phyloP scores from a whole-genome alignment of 164 flowering plant species.

The Umbilicus rupestris region DNA sequence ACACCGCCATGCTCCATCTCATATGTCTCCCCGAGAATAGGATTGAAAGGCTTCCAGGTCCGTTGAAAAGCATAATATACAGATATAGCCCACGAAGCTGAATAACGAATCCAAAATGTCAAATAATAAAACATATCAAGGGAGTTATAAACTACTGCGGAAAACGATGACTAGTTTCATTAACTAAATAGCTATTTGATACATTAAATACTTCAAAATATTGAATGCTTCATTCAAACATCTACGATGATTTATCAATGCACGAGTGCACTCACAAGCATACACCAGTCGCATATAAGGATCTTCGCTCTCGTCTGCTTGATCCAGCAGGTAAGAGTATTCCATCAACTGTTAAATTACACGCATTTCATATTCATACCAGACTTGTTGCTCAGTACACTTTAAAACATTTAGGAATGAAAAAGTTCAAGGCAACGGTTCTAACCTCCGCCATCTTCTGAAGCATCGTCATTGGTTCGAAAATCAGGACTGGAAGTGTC shows the following conservation, averaged over 20 bases:
- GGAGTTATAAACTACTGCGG: not conserved
- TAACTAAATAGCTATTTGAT: not conserved
- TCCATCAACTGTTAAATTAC: slow-evolving; percentile 5
- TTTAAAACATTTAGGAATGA: not conserved
- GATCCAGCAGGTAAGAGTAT: slow-evolving; percentile 7
- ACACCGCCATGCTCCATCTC: slow-evolving; percentile 9
- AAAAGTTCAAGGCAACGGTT: not conserved
- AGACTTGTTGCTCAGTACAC: not conserved
- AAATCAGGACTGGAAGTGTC: slow-evolving; percentile 9
- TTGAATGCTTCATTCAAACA: too few relatives aligned
- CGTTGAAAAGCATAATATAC: slow-evolving; percentile 6
- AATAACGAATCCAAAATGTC: not conserved
- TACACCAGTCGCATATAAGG: slow-evolving; percentile 8
- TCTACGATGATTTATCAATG: too few relatives aligned
- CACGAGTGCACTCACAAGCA: slow-evolving; percentile 4
- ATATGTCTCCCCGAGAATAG: slow-evolving; percentile 8
- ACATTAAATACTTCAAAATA: not conserved
- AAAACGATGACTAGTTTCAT: not conserved
- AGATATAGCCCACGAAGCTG: slow-evolving; percentile 8
- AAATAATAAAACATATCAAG: not conserved
- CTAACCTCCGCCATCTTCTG: slow-evolving; percentile 9
- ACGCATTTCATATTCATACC: not conserved
- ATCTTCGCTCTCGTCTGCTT: slow-evolving; percentile 6
- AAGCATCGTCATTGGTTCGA: slow-evolving; percentile 6
- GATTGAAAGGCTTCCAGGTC: slow-evolving; percentile 10